Base-by-base conservation (phyloP, 73 alveolate species). In the Paramecium sonneborni region DNA sequence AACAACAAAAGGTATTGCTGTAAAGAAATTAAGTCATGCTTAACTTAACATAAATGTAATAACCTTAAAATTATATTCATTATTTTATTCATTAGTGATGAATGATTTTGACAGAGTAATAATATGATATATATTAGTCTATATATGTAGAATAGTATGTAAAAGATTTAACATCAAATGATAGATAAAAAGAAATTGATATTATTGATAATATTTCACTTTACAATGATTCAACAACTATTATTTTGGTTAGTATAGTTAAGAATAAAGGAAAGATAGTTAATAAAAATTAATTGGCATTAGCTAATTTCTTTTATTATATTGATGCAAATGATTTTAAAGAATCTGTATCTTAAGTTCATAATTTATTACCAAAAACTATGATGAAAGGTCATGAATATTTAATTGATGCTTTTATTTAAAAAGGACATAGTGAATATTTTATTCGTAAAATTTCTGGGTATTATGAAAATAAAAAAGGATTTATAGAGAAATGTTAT, bases 61-160 rank as follows among this genome's bases (percentile, higher is more conserved):
- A 38, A 79, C 90, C 9, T 44, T 79, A 26, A 79, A 79, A 79
- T 62, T 79, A 23, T 79, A 79, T 79, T 38, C 90, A 10, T 4
- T 79, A 20, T 79, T 43, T 43, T 79, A 79, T 79, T 43, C 76
- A 1, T 44, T 79, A 39, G 69, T 79, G 14, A 43, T 79, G 90
- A 79, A 79, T 43, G 90, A 79, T 79, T 79, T 79, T 23, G 90
- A 79, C 55, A 38, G 90, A 26, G 90, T 79, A 79, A 79, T 35
- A 20, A 15, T 79, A 21, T 5, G 18, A 79, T 41, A 12, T 30
- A 43, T n/a, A 39, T 39, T 79, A 79, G 90, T 30, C 90, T 20
- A 23, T 24, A 5, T 79, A 79, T 37, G 55, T 79, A n/a, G 90
- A 79, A 79, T 24, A 79, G 20, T 79, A 79, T 41, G 55, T 79